These are phyloP conservation scores for Plasmodium fragile DNA, from an alignment of 169 alveolate species.

Conservation along the genomic window DNA sequence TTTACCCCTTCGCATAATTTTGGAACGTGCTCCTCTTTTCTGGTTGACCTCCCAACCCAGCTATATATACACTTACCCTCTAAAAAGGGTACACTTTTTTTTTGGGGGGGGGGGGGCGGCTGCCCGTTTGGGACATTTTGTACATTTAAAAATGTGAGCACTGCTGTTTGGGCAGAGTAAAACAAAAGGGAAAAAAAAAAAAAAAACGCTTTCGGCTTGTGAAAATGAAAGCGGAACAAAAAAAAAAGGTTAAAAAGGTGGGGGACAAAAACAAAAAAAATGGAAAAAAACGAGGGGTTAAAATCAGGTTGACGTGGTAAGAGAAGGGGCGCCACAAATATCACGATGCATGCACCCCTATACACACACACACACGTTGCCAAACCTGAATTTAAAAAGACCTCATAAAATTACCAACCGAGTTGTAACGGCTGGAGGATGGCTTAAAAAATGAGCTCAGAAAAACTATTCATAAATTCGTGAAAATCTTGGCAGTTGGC, in stretches of 20 bases:
- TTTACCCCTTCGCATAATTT: background rate
- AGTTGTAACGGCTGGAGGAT: background rate
- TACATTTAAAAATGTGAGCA: background rate
- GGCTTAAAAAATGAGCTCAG: conserved; percentile 25
- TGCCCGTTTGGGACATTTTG: background rate
- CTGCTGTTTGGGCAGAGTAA: background rate
- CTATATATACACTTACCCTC: background rate
- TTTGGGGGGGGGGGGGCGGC: background rate
- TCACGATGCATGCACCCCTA: background rate
- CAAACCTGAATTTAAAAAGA: background rate
- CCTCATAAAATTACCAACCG: background rate
- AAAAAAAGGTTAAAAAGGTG: background rate
- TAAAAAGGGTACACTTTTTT: background rate
- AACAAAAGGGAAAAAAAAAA: background rate
- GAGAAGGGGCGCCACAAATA: background rate
- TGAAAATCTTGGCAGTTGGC: conserved; percentile 50
- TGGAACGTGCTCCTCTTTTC: background rate
- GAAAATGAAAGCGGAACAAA: background rate
- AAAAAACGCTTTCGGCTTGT: background rate
- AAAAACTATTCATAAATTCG: conserved; percentile 32
- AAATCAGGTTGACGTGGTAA: background rate
- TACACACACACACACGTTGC: background rate
- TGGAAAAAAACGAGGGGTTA: background rate
- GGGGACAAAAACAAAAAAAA: background rate
- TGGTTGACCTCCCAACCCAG: background rate